A percentile compares a stretch with the other conserved stretches of the same genome.
Evolutionary conservation across 495 filamentous ascomycete species (phyloP).

Genomic region (Penicillium canescens): DNA sequence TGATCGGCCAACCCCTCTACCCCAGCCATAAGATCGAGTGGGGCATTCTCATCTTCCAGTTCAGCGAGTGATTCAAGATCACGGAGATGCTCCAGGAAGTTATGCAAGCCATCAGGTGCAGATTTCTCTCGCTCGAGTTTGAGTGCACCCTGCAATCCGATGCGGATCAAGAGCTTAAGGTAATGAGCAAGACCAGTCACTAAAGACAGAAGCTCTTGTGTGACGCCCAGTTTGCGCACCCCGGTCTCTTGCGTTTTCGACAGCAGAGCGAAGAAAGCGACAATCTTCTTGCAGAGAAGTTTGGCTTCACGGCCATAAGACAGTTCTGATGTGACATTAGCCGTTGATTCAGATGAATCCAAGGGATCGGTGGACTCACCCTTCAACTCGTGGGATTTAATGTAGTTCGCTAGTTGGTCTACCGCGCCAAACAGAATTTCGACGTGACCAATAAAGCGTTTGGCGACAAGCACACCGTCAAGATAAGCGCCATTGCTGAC

Average conservation of each 20-base stretch:
- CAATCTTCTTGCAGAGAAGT: slow-evolving; percentile 98
- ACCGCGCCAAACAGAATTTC: slow-evolving; percentile 89
- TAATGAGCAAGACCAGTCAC: slow-evolving; percentile 98
- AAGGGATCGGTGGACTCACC: slow-evolving; percentile 48
- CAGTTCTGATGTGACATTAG: slow-evolving; percentile 57
- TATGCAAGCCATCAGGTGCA: slow-evolving; percentile 69
- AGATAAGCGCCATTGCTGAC: slow-evolving; percentile 98
- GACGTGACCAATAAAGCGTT: slow-evolving; percentile 93
- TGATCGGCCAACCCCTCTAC: slow-evolving; percentile 72
- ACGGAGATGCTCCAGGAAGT: slow-evolving; percentile 78
- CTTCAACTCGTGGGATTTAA: slow-evolving; percentile 70
- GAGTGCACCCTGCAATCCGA: slow-evolving; percentile 90
- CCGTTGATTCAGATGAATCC: background rate
- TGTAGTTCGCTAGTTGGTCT: slow-evolving; percentile 75
- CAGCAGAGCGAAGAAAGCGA: slow-evolving; percentile 92
- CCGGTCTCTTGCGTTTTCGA: slow-evolving; percentile 92
- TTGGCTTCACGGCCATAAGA: slow-evolving; percentile 94
- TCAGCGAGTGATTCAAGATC: slow-evolving; percentile 67
- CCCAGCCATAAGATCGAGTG: slow-evolving; percentile 71
- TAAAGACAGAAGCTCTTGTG: slow-evolving; percentile 90
- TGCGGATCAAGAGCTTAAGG: slow-evolving; percentile 95
- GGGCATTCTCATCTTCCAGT: slow-evolving; percentile 62
- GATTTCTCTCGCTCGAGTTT: slow-evolving; percentile 84
- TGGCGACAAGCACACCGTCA: slow-evolving; percentile 94
- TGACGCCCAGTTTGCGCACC: slow-evolving; percentile 85